Conservation (phyloP, 768 basidiomycete genomes). For the Rhodotorula kratochvilovae region DNA sequence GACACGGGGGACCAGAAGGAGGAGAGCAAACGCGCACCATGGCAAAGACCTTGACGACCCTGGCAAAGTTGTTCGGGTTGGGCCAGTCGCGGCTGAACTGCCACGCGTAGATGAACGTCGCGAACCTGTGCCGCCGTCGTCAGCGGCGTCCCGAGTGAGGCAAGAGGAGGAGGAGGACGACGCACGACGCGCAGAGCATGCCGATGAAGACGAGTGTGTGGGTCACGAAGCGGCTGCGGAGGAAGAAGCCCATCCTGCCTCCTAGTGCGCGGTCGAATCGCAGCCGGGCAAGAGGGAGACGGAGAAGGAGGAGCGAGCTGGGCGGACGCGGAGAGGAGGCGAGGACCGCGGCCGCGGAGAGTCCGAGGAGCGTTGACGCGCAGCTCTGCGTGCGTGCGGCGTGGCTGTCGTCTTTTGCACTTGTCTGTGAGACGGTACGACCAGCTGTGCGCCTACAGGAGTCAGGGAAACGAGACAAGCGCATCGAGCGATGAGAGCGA, state of each 20-base stretch:
- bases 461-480: too few species aligned
- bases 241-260: not conserved
- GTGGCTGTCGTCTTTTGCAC: too few species aligned
- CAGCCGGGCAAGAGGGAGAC: not conserved
- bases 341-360: too few species aligned
- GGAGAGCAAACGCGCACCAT: too few species aligned
- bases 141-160: too few species aligned
- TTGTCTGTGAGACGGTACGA: too few species aligned
- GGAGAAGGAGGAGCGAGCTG: not conserved
- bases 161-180: not conserved
- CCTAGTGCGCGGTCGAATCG: too few species aligned
- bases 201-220: not conserved
- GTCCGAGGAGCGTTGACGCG: too few species aligned
- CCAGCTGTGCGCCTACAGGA: too few species aligned
- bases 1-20: too few species aligned
- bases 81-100: slow-evolving; percentile 12
- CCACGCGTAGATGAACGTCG: slow-evolving; percentile 27
- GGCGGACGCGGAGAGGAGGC: not conserved
- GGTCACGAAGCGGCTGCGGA: not conserved
- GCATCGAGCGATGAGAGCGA: not conserved
- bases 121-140: not conserved
- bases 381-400: too few species aligned
- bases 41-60: slow-evolving; percentile 1
- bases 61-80: slow-evolving; percentile 14
- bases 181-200: not conserved